Evolutionary conservation across 768 basidiomycete species (phyloP), one percentile per base, ranked within the genome.

Genomic region (Tulasnella sp.): DNA sequence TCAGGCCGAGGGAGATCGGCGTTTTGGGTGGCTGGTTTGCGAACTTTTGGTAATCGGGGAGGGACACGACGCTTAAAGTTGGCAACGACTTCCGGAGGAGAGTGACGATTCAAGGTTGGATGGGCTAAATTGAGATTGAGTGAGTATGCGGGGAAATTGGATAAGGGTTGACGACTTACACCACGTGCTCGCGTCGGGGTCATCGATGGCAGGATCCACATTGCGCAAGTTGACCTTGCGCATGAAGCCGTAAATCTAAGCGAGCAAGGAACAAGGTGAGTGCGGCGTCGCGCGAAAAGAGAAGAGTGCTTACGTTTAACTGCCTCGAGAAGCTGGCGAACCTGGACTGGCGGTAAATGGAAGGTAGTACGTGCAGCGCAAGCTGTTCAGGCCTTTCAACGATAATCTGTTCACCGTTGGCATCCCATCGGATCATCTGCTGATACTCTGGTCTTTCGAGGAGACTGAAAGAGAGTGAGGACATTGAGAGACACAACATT

Each of bases 251-350:
- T 95, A 95, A 68, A 95, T 95, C 90, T 93, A 60, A 53, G 35
- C 6, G 35, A n/a, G 46, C 53, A n/a, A n/a, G n/a, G 60, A 60
- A 45, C 51, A 29, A 27, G 37, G 42, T 50, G 46, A 37, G 45
- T 44, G 24, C 48, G 34, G 28, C n/a, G 44, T 32, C 25, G 31
- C 43, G 24, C 25, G 33, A 41, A 16, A 34, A 40, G 15, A 9
- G 28, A 12, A 53, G 39, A 29, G 27, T 19, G 76, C 79, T 56
- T 62, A 93, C 89, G 70, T 95, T 95, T 64, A 95, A 79, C 76
- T 95, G 90, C 68, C 90, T 79, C 59, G 89, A 92, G 75, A 93
- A 95, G 76, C 84, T 87, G 45, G 91, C 91, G 65, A 95, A 95
- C 70, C 89, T 77, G 64, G 86, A 92, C 76, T 95, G 90, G 63